These are phyloP conservation scores for Pisolithus marmoratus DNA, from an alignment of 768 basidiomycete genomes.

Conservation along the genomic window DNA sequence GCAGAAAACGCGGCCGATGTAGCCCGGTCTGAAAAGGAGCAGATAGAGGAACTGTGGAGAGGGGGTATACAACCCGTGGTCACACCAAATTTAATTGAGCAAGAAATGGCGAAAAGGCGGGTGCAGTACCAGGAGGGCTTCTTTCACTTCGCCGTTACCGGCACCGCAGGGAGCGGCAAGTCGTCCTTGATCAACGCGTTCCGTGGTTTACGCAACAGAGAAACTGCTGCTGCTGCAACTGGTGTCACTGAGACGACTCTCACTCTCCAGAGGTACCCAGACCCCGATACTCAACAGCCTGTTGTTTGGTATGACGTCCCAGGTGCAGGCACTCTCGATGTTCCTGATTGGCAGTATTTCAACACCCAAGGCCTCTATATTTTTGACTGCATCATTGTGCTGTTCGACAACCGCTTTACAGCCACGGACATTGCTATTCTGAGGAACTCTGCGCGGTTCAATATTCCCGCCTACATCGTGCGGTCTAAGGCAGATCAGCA, in stretches of 20 bases:
- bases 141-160: constrained; percentile 30
- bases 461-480: constrained; percentile 30
- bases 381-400: constrained; percentile 29
- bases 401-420: constrained; percentile 30
- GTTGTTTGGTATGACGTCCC: constrained; percentile 33
- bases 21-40: constrained; percentile 7
- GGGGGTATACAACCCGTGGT: constrained; percentile 20
- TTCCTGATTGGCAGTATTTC: constrained; percentile 33
- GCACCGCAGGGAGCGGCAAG: constrained; percentile 30
- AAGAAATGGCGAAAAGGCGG: constrained; percentile 6
- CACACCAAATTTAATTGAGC: constrained; percentile 16
- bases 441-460: constrained; percentile 21
- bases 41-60: constrained; percentile 13
- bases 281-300: constrained; percentile 11
- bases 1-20: constrained; percentile 5
- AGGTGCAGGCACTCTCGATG: constrained; percentile 28
- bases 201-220: constrained; percentile 21
- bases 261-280: constrained; percentile 18
- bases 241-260: constrained; percentile 26
- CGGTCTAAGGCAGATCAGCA: constrained; percentile 29
- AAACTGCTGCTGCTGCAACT: constrained; percentile 19
- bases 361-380: constrained; percentile 30
- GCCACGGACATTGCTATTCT: constrained; percentile 30
- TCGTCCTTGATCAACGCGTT: constrained; percentile 34
- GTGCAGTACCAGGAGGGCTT: constrained; percentile 18